phyloP scores from a whole-genome alignment of 192 early-diverging fungal species.

The Diversispora eburnea region DNA sequence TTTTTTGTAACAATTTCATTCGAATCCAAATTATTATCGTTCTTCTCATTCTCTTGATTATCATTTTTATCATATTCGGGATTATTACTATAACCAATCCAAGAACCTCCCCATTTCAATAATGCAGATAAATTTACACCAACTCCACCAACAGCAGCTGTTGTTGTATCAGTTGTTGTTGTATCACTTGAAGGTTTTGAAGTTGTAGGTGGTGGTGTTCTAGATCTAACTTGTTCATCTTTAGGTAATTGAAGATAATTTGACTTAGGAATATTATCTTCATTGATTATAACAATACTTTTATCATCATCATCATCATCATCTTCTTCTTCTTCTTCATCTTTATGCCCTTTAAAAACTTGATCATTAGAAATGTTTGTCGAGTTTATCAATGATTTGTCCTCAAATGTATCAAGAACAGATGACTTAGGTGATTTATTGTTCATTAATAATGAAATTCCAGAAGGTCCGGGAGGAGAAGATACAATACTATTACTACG shows the following conservation, averaged over 20 bases:
- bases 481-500: slow-evolving; percentile 11
- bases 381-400: background rate
- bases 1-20: background rate
- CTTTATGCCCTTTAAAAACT: slow-evolving; percentile 10
- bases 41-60: too few relatives aligned
- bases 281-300: background rate
- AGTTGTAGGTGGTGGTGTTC: background rate
- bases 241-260: slow-evolving; percentile 5
- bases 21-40: too few relatives aligned
- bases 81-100: slow-evolving; percentile 3
- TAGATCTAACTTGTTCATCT: background rate
- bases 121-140: slow-evolving; percentile 15
- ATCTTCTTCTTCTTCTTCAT: background rate
- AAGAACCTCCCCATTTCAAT: slow-evolving; percentile 22
- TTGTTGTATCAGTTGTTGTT: background rate
- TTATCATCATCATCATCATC: background rate
- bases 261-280: background rate
- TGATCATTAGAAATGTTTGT: background rate
- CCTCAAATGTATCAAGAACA: slow-evolving; percentile 5
- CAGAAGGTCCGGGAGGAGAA: slow-evolving; percentile 18
- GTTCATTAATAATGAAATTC: slow-evolving; percentile 24
- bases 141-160: background rate
- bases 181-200: background rate
- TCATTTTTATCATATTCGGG: background rate
- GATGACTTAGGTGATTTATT: background rate